Conservation (phyloP, 2,329 filamentous ascomycete species). For the Teratosphaeria epicoccoides region DNA sequence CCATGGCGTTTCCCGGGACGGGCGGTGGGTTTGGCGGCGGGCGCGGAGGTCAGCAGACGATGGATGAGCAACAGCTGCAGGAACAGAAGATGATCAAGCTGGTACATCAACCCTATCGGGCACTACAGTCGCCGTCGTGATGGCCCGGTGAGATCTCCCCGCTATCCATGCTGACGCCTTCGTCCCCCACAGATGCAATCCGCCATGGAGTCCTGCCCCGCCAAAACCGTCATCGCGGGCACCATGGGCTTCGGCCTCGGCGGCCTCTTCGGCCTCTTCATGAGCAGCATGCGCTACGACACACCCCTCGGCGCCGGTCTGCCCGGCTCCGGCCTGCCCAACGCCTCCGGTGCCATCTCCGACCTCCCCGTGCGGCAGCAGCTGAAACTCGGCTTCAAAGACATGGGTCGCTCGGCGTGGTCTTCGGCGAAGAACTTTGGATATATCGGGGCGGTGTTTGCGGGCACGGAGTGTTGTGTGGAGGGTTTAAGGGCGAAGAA, state of each 20-base stretch:
- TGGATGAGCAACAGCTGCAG: slow-evolving; percentile 28
- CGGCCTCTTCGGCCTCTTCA: slow-evolving; percentile 91
- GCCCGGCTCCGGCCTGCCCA: slow-evolving; percentile 16
- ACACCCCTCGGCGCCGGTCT: slow-evolving; percentile 59
- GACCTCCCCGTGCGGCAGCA: slow-evolving; percentile 73
- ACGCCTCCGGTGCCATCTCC: slow-evolving; percentile 41
- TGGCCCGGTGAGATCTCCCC: background rate
- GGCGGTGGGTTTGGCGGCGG: slow-evolving; percentile 7
- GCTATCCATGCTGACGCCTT: background rate
- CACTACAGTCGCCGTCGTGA: background rate
- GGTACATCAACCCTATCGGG: slow-evolving; percentile 16
- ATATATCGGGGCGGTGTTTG: slow-evolving; percentile 81
- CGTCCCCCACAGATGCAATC: slow-evolving; percentile 53
- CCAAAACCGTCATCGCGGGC: slow-evolving; percentile 80
- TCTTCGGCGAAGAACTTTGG: slow-evolving; percentile 90
- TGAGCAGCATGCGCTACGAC: slow-evolving; percentile 98
- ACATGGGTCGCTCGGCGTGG: slow-evolving; percentile 80
- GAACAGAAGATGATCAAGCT: slow-evolving; percentile 40
- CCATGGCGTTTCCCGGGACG: slow-evolving; percentile 18
- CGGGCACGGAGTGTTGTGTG: slow-evolving; percentile 89
- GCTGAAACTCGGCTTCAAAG: slow-evolving; percentile 74
- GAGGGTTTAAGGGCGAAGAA: slow-evolving; percentile 90
- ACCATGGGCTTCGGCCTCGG: slow-evolving; percentile 91
- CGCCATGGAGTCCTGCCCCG: slow-evolving; percentile 83
- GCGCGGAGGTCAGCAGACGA: slow-evolving; percentile 5